Percentiles rank a stretch among this genome's conserved stretches.
These are phyloP conservation scores for Ustilago esculenta DNA, from an alignment of 1,284 basidiomycete genomes.

Conservation along the genomic window DNA sequence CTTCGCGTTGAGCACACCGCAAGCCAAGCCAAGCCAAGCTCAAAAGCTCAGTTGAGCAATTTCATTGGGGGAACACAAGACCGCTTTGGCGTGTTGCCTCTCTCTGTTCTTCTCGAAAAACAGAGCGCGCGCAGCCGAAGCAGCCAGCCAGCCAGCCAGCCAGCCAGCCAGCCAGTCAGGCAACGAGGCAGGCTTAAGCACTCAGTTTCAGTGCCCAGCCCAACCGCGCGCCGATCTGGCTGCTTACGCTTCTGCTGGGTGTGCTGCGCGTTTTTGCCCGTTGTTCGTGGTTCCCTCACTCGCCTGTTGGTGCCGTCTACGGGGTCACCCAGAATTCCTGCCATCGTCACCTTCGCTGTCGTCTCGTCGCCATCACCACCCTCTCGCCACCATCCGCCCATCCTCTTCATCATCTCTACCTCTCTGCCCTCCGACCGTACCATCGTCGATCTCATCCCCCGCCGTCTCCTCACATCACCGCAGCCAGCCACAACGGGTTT, in stretches of 20 bases:
- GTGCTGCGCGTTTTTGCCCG: slow-evolving; percentile 2
- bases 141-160: slow-evolving; percentile 9
- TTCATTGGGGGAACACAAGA: too few species aligned
- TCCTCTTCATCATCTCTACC: slow-evolving; percentile 7
- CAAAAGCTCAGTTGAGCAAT: too few species aligned
- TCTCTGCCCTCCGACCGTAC: neutral
- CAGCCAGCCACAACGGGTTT: slow-evolving; percentile 5
- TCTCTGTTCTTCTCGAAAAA: neutral
- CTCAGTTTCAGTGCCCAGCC: too few species aligned
- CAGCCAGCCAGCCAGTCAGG: slow-evolving; percentile 3
- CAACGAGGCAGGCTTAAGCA: too few species aligned
- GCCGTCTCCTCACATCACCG: slow-evolving; percentile 2
- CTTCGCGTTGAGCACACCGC: neutral
- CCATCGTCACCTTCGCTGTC: neutral
- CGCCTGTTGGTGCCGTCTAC: slow-evolving; percentile 2
- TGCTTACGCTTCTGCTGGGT: too few species aligned
- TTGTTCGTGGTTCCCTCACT: too few species aligned
- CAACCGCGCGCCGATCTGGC: too few species aligned
- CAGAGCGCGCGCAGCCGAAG: slow-evolving; percentile 1
- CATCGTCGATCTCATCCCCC: neutral
- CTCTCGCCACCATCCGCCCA: slow-evolving; percentile 17
- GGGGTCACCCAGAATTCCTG: too few species aligned
- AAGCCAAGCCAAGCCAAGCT: neutral
- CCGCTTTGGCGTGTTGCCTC: too few species aligned
- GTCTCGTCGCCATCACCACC: slow-evolving; percentile 24